A percentile compares a stretch with the other conserved stretches of the same genome.
phyloP scores from a whole-genome alignment of 2,329 filamentous ascomycete genomes.

The Phaeoacremonium minimum region DNA sequence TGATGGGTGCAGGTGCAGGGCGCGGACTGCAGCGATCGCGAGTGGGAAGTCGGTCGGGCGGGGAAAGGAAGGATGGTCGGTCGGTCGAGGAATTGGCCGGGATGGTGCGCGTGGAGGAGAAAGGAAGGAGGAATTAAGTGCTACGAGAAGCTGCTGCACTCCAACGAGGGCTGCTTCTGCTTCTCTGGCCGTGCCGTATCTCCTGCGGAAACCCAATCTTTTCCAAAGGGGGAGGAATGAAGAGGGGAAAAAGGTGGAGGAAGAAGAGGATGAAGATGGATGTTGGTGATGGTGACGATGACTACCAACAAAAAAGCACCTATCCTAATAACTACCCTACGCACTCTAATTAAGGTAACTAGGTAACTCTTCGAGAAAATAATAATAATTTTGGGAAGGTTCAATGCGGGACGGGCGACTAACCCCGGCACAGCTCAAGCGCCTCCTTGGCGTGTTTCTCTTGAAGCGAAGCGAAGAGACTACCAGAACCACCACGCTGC shows the following conservation, averaged over 20 bases:
- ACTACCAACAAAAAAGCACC: no score
- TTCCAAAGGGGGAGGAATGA: neutral
- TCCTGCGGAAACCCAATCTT: no score
- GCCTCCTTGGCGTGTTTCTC: neutral
- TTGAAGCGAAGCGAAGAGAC: neutral
- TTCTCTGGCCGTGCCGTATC: no score
- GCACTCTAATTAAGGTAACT: neutral
- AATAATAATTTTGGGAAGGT: neutral
- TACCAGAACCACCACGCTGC: neutral
- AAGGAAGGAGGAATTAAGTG: neutral
- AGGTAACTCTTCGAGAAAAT: neutral
- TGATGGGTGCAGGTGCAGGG: neutral
- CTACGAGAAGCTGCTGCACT: neutral
- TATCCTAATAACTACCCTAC: neutral
- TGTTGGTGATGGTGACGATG: neutral
- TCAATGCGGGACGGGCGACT: neutral
- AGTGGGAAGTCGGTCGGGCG: neutral
- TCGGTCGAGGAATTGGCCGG: neutral
- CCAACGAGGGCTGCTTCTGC: no score
- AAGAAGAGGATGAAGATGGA: neutral
- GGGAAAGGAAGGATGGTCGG: neutral
- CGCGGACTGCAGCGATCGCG: neutral
- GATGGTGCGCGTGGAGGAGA: neutral
- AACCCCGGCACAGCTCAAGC: neutral
- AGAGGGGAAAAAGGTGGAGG: neutral